phyloP scores from a whole-genome alignment of 2,329 filamentous ascomycete genomes.

The Coniochaeta ligniaria region DNA sequence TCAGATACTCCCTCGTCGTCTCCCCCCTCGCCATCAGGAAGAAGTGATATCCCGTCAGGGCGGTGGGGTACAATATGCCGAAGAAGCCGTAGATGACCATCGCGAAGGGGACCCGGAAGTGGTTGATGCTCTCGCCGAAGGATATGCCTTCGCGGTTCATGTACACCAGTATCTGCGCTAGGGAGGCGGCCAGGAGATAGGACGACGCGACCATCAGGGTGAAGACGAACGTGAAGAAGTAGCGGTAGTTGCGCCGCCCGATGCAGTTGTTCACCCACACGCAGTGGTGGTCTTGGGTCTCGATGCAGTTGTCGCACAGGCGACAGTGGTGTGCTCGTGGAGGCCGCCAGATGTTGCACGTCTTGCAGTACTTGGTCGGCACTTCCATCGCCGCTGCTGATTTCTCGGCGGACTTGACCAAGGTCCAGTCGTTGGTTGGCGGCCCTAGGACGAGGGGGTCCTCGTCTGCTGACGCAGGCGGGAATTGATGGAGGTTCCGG shows the following conservation, averaged over 20 bases:
- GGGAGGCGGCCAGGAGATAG: slow-evolving; percentile 67
- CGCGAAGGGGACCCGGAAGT: slow-evolving; percentile 76
- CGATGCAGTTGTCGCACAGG: slow-evolving; percentile 93
- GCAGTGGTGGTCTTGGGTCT: slow-evolving; percentile 96
- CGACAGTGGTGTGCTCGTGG: slow-evolving; percentile 94
- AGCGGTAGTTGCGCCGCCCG: slow-evolving; percentile 93
- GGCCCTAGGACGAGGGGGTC: slow-evolving; percentile 79
- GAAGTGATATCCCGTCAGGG: slow-evolving; percentile 80
- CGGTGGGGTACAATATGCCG: slow-evolving; percentile 70
- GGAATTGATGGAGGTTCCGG: slow-evolving; percentile 83
- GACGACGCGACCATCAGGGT: slow-evolving; percentile 69
- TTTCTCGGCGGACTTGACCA: slow-evolving; percentile 73
- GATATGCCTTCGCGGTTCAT: slow-evolving; percentile 53
- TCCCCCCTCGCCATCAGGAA: slow-evolving; percentile 88
- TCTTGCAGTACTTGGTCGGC: slow-evolving; percentile 95
- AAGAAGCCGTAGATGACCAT: slow-evolving; percentile 80
- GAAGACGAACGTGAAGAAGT: slow-evolving; percentile 89
- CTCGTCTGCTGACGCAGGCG: slow-evolving; percentile 65
- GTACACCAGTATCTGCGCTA: slow-evolving; percentile 78
- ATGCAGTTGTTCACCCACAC: slow-evolving; percentile 99
- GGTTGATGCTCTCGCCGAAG: slow-evolving; percentile 61
- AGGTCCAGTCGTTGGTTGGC: slow-evolving; percentile 86
- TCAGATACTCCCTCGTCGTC: slow-evolving; percentile 93
- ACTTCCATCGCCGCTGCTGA: slow-evolving; percentile 90
- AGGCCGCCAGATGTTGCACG: slow-evolving; percentile 95